These are phyloP conservation scores for Epichloe coenophiala DNA, from an alignment of 2,329 filamentous ascomycete genomes.

Conservation along the genomic window DNA sequence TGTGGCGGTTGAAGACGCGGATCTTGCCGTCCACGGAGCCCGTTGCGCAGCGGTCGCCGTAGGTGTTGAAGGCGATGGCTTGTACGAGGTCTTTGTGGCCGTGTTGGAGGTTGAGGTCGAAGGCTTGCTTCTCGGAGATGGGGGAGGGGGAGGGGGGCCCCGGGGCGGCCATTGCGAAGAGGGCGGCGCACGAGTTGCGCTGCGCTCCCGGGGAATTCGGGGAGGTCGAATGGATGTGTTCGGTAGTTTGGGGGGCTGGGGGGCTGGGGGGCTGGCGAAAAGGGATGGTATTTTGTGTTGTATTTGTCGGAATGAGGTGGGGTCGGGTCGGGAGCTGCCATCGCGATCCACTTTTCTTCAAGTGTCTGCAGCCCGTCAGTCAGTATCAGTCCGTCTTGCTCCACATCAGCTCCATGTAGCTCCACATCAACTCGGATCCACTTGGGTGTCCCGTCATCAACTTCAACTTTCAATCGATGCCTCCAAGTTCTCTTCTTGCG, in stretches of 20 bases:
- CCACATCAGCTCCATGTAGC: no score
- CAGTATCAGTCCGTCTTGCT: no score
- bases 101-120: constrained; percentile 53
- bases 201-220: no score
- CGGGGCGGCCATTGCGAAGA: constrained; percentile 15
- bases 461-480: background rate
- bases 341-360: background rate
- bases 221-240: no score
- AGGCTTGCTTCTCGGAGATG: constrained; percentile 32
- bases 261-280: no score
- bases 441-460: background rate
- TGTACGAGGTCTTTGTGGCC: constrained; percentile 71
- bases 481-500: background rate
- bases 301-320: background rate
- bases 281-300: background rate
- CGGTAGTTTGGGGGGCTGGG: no score
- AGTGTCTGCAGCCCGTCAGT: no score
- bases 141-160: constrained; percentile 18
- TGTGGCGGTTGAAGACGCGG: constrained; percentile 78
- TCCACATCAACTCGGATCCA: background rate
- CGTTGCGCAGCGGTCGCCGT: constrained; percentile 82
- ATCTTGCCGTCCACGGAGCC: constrained; percentile 87
- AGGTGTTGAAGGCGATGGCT: constrained; percentile 79
- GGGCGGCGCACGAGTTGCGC: background rate
- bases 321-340: background rate